These are phyloP conservation scores for Chalciporus piperatoides DNA, from an alignment of 1,284 basidiomycete genomes.

Conservation along the genomic window DNA sequence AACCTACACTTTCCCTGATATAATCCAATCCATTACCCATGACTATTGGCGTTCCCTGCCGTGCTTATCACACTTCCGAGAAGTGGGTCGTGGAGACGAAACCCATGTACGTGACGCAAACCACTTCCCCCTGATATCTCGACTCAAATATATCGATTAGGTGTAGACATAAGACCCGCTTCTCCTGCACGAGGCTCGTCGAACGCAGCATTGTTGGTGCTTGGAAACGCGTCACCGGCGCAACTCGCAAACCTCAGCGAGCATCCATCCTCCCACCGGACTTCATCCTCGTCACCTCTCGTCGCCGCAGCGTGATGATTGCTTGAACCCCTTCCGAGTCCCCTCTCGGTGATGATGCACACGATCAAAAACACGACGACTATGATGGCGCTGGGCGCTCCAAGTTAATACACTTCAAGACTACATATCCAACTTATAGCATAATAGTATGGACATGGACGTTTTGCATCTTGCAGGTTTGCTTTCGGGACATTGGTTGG, in stretches of 20 bases:
- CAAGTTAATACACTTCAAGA: neutral
- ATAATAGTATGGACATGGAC: neutral
- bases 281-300: conserved; percentile 57
- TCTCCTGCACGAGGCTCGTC: conserved; percentile 46
- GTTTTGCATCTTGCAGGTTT: neutral
- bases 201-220: conserved; percentile 54
- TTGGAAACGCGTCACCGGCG: conserved; percentile 59
- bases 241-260: conserved; percentile 48
- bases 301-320: conserved; percentile 46
- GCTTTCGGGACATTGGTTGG: conserved; percentile 4
- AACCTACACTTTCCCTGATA: conserved; percentile 10
- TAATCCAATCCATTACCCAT: conserved; percentile 4
- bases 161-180: conserved; percentile 22
- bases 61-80: conserved; percentile 20
- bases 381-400: conserved; percentile 14
- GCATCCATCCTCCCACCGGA: conserved; percentile 53
- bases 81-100: conserved; percentile 26
- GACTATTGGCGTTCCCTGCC: conserved; percentile 8
- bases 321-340: conserved; percentile 11
- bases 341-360: conserved; percentile 6
- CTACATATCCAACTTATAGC: conserved; percentile 14
- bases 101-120: conserved; percentile 22
- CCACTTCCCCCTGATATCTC: neutral
- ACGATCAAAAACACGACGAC: conserved; percentile 8
- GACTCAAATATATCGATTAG: conserved; percentile 3